phyloP scores from a whole-genome alignment of 148 eudicot species.

The Cornus kousa region DNA sequence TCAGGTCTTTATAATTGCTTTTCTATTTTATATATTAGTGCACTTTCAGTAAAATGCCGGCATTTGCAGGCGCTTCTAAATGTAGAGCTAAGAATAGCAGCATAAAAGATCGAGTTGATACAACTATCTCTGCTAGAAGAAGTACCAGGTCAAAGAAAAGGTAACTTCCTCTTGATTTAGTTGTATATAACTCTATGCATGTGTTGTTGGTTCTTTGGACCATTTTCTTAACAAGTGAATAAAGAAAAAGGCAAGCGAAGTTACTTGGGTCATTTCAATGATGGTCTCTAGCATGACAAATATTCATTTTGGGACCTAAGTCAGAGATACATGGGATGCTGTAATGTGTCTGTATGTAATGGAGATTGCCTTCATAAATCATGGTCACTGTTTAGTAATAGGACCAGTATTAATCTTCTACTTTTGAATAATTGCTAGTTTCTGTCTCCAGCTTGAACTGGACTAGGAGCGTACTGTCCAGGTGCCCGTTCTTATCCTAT shows the following conservation, averaged over 20 bases:
- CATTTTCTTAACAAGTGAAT: not conserved
- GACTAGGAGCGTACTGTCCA: too few species aligned
- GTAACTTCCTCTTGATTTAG: conserved; percentile 23
- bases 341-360: too few species aligned
- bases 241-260: not conserved
- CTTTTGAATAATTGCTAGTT: too few species aligned
- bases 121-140: conserved; percentile 38
- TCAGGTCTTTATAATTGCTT: not conserved
- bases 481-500: too few species aligned
- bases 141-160: conserved; percentile 50
- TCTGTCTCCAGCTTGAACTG: too few species aligned
- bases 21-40: not conserved
- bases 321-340: too few species aligned
- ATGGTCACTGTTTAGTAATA: too few species aligned
- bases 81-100: conserved; percentile 44
- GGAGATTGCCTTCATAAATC: too few species aligned
- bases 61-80: conserved; percentile 47
- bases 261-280: not conserved
- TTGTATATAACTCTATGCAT: not conserved
- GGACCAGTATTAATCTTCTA: too few species aligned
- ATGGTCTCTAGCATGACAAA: not conserved
- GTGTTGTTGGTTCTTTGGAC: not conserved
- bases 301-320: too few species aligned
- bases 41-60: not conserved
- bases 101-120: conserved; percentile 31